Conservation (phyloP, 495 filamentous ascomycete species). For the Platismatia glauca region DNA sequence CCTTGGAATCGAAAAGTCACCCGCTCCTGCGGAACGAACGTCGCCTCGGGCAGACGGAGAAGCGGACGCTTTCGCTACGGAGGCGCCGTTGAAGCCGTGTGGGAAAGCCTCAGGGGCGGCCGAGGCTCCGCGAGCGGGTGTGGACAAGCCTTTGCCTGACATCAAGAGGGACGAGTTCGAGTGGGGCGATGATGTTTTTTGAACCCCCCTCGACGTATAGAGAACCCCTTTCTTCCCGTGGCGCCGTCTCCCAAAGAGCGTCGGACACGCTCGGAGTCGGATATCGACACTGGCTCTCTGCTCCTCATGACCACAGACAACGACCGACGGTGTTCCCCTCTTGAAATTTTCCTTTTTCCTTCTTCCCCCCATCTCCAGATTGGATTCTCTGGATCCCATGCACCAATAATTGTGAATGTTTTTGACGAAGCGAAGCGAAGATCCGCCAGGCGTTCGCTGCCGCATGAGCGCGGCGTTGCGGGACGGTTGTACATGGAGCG, state of each 20-base stretch:
- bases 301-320: neutral
- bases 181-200: constrained; percentile 45
- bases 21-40: neutral
- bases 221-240: no score
- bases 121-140: constrained; percentile 2
- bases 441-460: neutral
- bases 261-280: no score
- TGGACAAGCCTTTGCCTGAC: constrained; percentile 27
- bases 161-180: constrained; percentile 29
- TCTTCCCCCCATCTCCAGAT: neutral
- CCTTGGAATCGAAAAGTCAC: neutral
- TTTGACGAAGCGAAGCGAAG: neutral
- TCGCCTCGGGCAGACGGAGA: neutral
- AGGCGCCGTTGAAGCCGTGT: neutral
- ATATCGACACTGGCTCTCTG: neutral
- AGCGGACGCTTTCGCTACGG: neutral
- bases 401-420: neutral
- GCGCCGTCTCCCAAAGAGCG: neutral
- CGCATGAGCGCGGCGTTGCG: neutral
- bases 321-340: neutral
- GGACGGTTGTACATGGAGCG: neutral
- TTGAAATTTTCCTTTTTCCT: neutral
- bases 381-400: neutral
- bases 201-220: no score
- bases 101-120: neutral